Evolutionary conservation across 371 early-diverging fungal genomes (phyloP).

Genomic region (Chytridiales sp.): DNA sequence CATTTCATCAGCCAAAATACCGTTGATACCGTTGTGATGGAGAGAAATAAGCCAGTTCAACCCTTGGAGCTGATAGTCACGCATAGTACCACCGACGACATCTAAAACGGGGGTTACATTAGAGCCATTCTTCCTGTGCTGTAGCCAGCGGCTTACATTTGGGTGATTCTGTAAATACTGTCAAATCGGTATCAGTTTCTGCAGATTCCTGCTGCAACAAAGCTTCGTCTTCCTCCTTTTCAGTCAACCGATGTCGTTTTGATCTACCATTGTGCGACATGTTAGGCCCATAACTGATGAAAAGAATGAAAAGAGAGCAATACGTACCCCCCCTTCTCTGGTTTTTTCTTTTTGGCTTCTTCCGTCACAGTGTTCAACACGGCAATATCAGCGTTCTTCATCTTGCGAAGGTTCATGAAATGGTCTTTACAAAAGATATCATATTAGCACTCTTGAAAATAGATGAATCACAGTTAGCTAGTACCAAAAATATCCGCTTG

Average conservation of each 20-base stretch:
- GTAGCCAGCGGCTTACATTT: conserved; percentile 54
- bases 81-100: conserved; percentile 83
- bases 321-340: conserved; percentile 14
- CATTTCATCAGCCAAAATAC: conserved; percentile 99
- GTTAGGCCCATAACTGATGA: neutral
- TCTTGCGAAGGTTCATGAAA: conserved; percentile 46
- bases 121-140: neutral
- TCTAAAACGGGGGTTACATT: conserved; percentile 47
- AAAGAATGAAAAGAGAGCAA: neutral
- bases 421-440: conserved; percentile 32
- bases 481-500: conserved; percentile 75
- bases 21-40: conserved; percentile 97
- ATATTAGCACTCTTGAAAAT: too few relatives aligned
- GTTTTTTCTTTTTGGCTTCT: conserved; percentile 11
- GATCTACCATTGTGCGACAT: conserved; percentile 25
- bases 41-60: conserved; percentile 98
- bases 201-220: conserved; percentile 70
- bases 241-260: conserved; percentile 86
- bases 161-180: conserved; percentile 86
- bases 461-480: neutral
- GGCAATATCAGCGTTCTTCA: conserved; percentile 35
- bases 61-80: conserved; percentile 98
- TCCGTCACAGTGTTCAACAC: conserved; percentile 30
- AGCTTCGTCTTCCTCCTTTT: conserved; percentile 95
- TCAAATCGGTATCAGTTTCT: conserved; percentile 52